Conservation (phyloP, 1,284 basidiomycete genomes). For the Tylopilus sp. region DNA sequence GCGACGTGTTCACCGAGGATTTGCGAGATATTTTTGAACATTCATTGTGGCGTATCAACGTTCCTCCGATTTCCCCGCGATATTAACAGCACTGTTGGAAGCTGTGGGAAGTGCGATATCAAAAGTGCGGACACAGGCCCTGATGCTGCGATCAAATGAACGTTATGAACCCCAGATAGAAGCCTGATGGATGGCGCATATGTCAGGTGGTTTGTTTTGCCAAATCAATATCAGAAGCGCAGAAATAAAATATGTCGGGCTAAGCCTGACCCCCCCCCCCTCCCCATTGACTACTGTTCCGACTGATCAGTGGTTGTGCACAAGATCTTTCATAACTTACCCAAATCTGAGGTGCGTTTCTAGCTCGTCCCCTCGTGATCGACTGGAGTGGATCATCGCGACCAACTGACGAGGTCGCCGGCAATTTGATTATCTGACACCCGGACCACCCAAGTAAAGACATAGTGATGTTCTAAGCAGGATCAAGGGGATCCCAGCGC, state of each 20-base stretch:
- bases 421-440: not conserved
- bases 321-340: conserved; percentile 3
- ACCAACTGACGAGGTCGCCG: conserved; percentile 1
- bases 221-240: not conserved
- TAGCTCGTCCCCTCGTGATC: conserved; percentile 9
- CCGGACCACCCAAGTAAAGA: not conserved
- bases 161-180: conserved; percentile 20
- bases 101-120: conserved; percentile 10
- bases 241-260: not conserved
- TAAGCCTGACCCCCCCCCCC: too few species aligned
- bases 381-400: not conserved
- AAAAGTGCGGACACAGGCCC: conserved; percentile 1
- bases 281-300: not conserved
- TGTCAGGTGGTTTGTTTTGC: conserved; percentile 4
- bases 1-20: not conserved
- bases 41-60: not conserved
- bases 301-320: not conserved
- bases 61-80: conserved; percentile 4
- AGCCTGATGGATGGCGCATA: conserved; percentile 11
- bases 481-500: not conserved
- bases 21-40: not conserved
- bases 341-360: conserved; percentile 22
- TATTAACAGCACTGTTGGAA: conserved; percentile 9
- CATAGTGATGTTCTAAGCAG: not conserved
- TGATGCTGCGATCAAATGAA: conserved; percentile 19